Evolutionary conservation across 768 basidiomycete genomes (phyloP), one percentile per base, ranked within the genome.

Genomic region (Trametes coccinea): DNA sequence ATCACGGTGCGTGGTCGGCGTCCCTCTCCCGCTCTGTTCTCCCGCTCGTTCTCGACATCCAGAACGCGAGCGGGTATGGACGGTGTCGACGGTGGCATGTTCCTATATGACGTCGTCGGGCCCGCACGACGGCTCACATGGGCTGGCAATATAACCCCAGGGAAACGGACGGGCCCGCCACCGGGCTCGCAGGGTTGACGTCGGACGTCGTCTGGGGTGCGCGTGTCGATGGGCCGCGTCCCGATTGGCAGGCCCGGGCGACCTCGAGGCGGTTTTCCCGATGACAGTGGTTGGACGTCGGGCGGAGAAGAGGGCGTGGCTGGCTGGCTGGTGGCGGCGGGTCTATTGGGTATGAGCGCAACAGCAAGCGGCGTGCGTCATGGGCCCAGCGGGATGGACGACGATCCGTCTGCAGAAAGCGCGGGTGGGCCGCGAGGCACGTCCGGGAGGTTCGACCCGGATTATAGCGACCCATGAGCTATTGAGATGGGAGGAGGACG

Each of bases 111-210:
- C 57, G 57, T 59, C 31, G 49, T 50, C 57, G 49, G 56, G 14
- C 37, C 56, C 56, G 56, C 47, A 29, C 46, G 14, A 49, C 27
- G 47, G 40, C 48, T 43, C 48, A 51, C 48, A 54, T 31, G 60
- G 29, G 31, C 16, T 43, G 13, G 61, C 61, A 62, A 62, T 62
- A 31, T 62, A 58, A 45, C 56, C 61, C 52, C 31, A 54, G 54
- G 34, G 34, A 37, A 22, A 6, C 6, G 34, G 54, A 41, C 51
- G 52, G 54, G 14, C 30, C 40, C 49, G 61, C 61, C 51, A 46
- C 54, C 46, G 51, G 27, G 45, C 56, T n/a, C 34, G 34, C 34
- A 37, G 41, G 13, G 41, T 14, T 62, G 56, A 57, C 55, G 56
- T 59, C 61, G 56, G 43, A 30, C 27, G 13, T 30, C n/a, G 61